phyloP scores from a whole-genome alignment of 176 grass and related monocot species.

The Elymus sibiricus region DNA sequence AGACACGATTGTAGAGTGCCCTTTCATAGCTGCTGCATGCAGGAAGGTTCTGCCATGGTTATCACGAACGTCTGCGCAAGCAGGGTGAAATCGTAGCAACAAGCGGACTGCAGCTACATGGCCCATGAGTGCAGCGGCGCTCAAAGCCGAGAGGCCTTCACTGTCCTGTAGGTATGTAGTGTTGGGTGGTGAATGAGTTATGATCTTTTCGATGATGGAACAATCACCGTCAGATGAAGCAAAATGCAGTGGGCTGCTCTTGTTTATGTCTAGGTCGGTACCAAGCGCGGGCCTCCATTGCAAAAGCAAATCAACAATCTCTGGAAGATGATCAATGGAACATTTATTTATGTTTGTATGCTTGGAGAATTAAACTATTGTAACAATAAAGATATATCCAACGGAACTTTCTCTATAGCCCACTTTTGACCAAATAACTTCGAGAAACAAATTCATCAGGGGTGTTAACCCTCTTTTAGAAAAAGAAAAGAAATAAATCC shows the following conservation, averaged over 20 bases:
- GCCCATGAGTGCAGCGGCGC: slow-evolving; percentile 30
- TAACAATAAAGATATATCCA: not conserved
- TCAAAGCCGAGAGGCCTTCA: slow-evolving; percentile 29
- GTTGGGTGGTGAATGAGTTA: not conserved
- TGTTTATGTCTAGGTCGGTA: not conserved
- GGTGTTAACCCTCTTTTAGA: not conserved
- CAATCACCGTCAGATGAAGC: slow-evolving; percentile 37
- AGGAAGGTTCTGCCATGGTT: slow-evolving; percentile 35
- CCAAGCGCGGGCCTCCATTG: slow-evolving; percentile 28
- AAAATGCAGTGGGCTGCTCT: slow-evolving; percentile 33
- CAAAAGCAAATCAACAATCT: slow-evolving; percentile 37
- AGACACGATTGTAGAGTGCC: not conserved
- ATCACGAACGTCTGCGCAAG: slow-evolving; percentile 33
- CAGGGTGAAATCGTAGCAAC: slow-evolving; percentile 20
- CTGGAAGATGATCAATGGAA: not conserved
- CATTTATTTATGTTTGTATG: not conserved
- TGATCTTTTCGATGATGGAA: not conserved
- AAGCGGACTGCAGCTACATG: not conserved
- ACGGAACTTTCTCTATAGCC: too few species aligned
- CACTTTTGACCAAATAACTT: not conserved
- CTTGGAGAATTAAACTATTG: not conserved
- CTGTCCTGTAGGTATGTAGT: slow-evolving; percentile 21
- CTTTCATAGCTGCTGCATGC: slow-evolving; percentile 23
- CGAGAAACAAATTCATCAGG: too few species aligned
- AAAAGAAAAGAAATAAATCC: not conserved